Base-by-base conservation (phyloP, 2,329 filamentous ascomycete species). In the Simplicillium sp. region DNA sequence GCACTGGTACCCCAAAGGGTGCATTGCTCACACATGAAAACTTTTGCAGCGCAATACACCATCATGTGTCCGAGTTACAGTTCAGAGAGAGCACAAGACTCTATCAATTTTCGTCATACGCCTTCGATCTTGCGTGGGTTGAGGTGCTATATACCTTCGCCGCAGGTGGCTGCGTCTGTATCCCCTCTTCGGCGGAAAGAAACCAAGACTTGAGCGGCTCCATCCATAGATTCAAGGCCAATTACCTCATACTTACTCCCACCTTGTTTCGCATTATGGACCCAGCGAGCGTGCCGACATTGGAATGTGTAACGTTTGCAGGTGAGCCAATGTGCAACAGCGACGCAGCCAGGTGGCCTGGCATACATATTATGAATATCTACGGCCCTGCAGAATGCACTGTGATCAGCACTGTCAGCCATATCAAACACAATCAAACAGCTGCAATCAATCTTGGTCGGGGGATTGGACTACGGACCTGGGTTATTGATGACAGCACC, bases 1-100 rank as follows among this genome's bases (percentile, higher is more conserved):
- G 66, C 32, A 76, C 73, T 0, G 73, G 73, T 7, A 60, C 56
- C 11, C 73, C 73, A 1, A 77, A 77, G 50, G 71, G 71, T 15
- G 69, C 73, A 12, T 59, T 71, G 12, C 55, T 67, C 39, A 58
- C 60, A 4, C 65, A 68, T 41, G 52, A 48, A 16, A 63, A 65
- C 39, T 62, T 61, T 39, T 56, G 59, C 31, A 62, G 60, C 29
- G 63, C 64, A 28, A 57, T 61, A 11, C 41, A 61, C 13, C 62
- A 63, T 11, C 58, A 64, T 18, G 57, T 53, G 3, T 48, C 59
- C 8, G 50, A 53, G 13, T 32, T 38, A 12, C 14, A 33, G 4
- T 36, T 42, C 8, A 16, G 15, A 4, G 14, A 40, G 12, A 12
- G 29, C 3, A 43, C 42, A 6, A 36, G 46, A 11, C 35, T 44